Base-by-base conservation (phyloP, 2,329 filamentous ascomycete genomes). In the Helotiales sp. region DNA sequence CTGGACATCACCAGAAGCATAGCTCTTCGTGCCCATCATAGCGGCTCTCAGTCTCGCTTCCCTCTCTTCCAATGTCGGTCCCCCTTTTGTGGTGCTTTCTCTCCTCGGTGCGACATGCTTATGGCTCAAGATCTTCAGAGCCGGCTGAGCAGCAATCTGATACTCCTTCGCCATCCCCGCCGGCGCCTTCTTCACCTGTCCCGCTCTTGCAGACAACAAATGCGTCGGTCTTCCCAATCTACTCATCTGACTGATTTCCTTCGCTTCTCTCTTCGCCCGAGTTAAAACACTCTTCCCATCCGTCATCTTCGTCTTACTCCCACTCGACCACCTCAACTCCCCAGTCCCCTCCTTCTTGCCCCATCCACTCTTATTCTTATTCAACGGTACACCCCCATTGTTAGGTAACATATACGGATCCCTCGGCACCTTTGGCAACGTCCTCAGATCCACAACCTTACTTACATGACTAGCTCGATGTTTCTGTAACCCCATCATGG, bases 391-490 rank as follows among this genome's bases (percentile, higher is more conserved):
- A 19, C 71, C 67, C 2, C 70, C 69, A 66, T 70, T 67, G 34
- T 72, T 71, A 1, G 69, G 63, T 6, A 68, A 50, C 70, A 72
- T 72, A n/a, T 69, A 61, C n/a, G 69, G 58, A 73, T 74, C 67
- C 68, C 74, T 54, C 65, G 76, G 59, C 63, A 71, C 70, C 6
- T 73, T 75, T 1, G 81, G 80, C 9, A 86, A 70, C 10, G 72
- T 70, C 27, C 72, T 76, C 44, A 75, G 72, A 57, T 82, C 77
- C 29, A 89, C 77, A 34, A 90, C 78, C 57, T 78, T 80, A 59
- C 81, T 81, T 13, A 77, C 77, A 56, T 86, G 79, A 78, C 33
- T 81, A 78, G 63, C 84, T 83, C 60, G 84, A 76, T n/a, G n/a
- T 57, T 83, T 75, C 66, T 81, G 79, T 60, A 88, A 78, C 13